A percentile compares a stretch with the other conserved stretches of the same genome.
phyloP scores from a whole-genome alignment of 345 rosid species.

The Rubroshorea leprosula region DNA sequence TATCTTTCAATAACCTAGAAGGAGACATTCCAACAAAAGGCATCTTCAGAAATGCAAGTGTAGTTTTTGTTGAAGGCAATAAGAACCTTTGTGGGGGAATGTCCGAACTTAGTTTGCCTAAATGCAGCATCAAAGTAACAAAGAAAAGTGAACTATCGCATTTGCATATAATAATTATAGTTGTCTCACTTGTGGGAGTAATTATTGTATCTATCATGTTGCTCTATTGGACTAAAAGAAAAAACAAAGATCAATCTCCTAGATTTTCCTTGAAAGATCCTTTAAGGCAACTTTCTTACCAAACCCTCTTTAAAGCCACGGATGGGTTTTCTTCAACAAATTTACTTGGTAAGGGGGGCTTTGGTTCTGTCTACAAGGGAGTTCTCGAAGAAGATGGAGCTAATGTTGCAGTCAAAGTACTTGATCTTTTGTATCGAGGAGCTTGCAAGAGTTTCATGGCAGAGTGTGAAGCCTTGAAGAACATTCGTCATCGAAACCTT shows the following conservation, averaged over 20 bases:
- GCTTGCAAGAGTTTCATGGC: slow-evolving; percentile 19
- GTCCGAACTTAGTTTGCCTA: neutral
- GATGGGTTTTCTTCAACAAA: slow-evolving; percentile 9
- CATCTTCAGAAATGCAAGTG: slow-evolving; percentile 15
- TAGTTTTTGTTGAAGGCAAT: slow-evolving; percentile 15
- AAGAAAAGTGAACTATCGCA: too few species aligned
- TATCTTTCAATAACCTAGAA: too few species aligned
- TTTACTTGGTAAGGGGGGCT: too few species aligned
- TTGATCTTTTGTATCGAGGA: too few species aligned
- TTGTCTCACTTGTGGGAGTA: too few species aligned
- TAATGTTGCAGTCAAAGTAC: slow-evolving; percentile 16
- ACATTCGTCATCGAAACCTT: slow-evolving; percentile 12
- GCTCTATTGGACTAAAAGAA: too few species aligned
- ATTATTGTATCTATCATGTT: neutral
- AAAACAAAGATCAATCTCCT: too few species aligned
- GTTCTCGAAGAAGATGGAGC: slow-evolving; percentile 21
- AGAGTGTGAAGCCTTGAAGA: slow-evolving; percentile 18
- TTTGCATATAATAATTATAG: too few species aligned
- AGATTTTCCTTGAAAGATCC: too few species aligned
- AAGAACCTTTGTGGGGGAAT: slow-evolving; percentile 13
- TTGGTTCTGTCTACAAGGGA: too few species aligned
- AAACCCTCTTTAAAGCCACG: slow-evolving; percentile 10
- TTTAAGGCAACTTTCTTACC: slow-evolving; percentile 7
- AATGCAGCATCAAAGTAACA: too few species aligned
- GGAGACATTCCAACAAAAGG: slow-evolving; percentile 12